Base-by-base conservation (phyloP, 2,329 filamentous ascomycete species). In the Penicillium decumbens region DNA sequence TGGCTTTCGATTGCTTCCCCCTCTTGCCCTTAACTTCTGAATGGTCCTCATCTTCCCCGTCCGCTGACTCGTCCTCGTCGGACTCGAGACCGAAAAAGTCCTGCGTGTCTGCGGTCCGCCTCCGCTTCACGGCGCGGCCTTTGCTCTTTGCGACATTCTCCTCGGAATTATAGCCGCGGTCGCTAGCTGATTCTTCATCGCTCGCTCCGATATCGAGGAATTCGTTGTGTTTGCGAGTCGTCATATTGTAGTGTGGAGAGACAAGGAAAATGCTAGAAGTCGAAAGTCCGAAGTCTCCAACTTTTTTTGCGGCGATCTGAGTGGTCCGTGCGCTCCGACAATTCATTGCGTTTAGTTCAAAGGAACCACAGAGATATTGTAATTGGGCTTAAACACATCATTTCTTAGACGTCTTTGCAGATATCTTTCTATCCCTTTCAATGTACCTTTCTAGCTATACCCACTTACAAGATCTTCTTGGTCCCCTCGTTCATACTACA, bases 111-210 rank as follows among this genome's bases (percentile, higher is more conserved):
- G 59, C 55, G 35, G 62, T 64, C 53, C 58, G 63, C 47, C 61
- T 65, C 59, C 60, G 63, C 59, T 68, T 72, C 49, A 57, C 58
- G 39, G 54, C 55, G 35, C 60, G 65, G 32, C 65, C 66, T 61
- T 74, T 75, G 45, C 63, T 69, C 43, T 73, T 63, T 50, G 70
- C 65, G 18, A 61, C 71, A 37, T 61, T 56, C 5, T 68, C 72
- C 53, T 75, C 73, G 35, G 73, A 75, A 53, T 75, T 71, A 47
- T 76, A 76, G 53, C 72, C 73, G 13, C 57, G 57, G 32, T 73
- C 72, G 46, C 61, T 66, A 29, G 61, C 67, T 27, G 72, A 70
- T 1, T 74, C 71, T 1, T 74, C 72, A 15, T 67, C 55, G 24
- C 56, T 69, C 9, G 56, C 58, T 20, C 53, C 65, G 28, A 72